Evolutionary conservation across 2,329 filamentous ascomycete genomes (phyloP).

Genomic region (Exophiala aquamarina): DNA sequence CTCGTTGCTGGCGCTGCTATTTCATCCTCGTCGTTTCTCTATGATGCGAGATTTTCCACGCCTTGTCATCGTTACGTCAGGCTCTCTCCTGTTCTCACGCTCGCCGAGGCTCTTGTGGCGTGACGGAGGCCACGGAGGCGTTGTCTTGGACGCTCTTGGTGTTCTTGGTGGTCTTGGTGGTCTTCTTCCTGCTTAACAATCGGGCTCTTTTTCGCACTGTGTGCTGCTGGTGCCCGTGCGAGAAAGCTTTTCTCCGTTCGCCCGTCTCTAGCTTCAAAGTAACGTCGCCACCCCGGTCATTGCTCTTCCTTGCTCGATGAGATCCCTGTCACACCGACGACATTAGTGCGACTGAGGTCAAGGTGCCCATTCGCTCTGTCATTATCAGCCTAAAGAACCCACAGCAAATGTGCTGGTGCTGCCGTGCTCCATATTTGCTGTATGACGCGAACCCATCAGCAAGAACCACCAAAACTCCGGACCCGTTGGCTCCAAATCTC

Average conservation of each 20-base stretch:
- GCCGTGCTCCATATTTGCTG: too few relatives aligned
- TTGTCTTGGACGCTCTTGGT: background rate
- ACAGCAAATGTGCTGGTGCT: background rate
- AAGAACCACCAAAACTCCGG: too few relatives aligned
- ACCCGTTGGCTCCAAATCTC: too few relatives aligned
- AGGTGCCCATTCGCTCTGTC: background rate
- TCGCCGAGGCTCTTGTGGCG: conserved; percentile 1
- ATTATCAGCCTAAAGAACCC: background rate
- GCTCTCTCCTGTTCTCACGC: background rate
- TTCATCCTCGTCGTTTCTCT: background rate
- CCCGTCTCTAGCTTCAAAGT: background rate
- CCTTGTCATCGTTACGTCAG: background rate
- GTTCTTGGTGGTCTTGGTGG: background rate
- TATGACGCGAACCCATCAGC: too few relatives aligned
- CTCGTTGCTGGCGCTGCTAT: too few relatives aligned
- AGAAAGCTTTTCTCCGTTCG: conserved; percentile 12
- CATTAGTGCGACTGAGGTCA: background rate
- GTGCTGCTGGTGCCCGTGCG: background rate
- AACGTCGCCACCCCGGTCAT: conserved; percentile 8
- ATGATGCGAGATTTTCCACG: conserved; percentile 1
- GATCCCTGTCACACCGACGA: background rate
- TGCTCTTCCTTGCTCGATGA: background rate
- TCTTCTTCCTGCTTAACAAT: background rate
- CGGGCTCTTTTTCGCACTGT: conserved; percentile 2
- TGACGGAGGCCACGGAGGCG: background rate